phyloP scores from a whole-genome alignment of 805 yeast genomes.

The Candida maris region DNA sequence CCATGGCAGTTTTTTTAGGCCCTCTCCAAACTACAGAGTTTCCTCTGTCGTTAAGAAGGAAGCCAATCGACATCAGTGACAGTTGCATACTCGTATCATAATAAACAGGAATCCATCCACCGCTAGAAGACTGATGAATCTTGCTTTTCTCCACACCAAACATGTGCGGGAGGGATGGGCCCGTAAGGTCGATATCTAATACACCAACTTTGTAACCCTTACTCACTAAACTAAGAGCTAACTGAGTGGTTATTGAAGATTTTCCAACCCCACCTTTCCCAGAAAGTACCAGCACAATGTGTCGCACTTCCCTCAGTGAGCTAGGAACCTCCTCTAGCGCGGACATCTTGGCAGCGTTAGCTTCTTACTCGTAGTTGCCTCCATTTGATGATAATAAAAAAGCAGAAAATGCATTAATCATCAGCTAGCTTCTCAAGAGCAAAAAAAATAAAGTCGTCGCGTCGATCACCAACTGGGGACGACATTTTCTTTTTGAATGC shows the following conservation, averaged over 20 bases:
- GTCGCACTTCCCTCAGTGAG: slow-evolving; percentile 52
- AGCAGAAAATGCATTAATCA: no score
- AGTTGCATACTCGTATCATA: slow-evolving; percentile 43
- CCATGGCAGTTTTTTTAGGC: slow-evolving; percentile 97
- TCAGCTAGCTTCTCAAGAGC: no score
- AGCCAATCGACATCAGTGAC: slow-evolving; percentile 83
- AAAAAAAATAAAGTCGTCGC: no score
- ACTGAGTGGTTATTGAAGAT: slow-evolving; percentile 91
- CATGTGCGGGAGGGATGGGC: slow-evolving; percentile 95
- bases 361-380: no score
- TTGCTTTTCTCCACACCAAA: slow-evolving; percentile 81
- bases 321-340: slow-evolving; percentile 23
- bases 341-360: slow-evolving; percentile 5
- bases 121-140: slow-evolving; percentile 74
- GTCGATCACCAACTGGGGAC: no score
- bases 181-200: slow-evolving; percentile 90
- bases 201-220: slow-evolving; percentile 87
- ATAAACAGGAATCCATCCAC: slow-evolving; percentile 95
- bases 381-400: no score
- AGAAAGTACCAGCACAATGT: slow-evolving; percentile 76
- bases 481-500: no score
- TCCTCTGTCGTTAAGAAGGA: slow-evolving; percentile 76
- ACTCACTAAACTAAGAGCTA: slow-evolving; percentile 74
- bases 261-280: slow-evolving; percentile 99
- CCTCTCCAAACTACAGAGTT: slow-evolving; percentile 98